Evolutionary conservation across 2,329 filamentous ascomycete species (phyloP).

Genomic region (Fusarium oxysporum): DNA sequence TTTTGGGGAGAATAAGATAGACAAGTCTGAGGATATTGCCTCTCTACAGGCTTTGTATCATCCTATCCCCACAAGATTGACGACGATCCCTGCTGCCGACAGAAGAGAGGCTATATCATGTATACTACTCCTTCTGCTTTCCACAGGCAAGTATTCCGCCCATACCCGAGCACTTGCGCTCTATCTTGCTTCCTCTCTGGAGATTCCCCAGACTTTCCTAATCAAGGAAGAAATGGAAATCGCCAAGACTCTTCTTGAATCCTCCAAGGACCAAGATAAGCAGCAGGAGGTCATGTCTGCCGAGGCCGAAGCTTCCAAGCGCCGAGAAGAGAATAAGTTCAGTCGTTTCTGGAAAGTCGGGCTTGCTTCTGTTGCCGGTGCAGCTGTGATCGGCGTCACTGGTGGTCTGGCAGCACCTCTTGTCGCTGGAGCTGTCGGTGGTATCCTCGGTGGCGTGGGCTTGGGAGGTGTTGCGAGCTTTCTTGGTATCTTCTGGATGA

Average conservation of each 20-base stretch:
- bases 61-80: conserved; percentile 65
- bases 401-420: conserved; percentile 91
- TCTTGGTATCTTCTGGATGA: conserved; percentile 86
- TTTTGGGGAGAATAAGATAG: conserved; percentile 51
- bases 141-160: conserved; percentile 78
- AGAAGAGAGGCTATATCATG: conserved; percentile 75
- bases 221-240: conserved; percentile 80
- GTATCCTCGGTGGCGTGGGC: conserved; percentile 86
- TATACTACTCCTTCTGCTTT: conserved; percentile 76
- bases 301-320: conserved; percentile 80
- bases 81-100: conserved; percentile 68
- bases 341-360: conserved; percentile 90
- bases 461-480: conserved; percentile 88
- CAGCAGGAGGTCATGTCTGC: conserved; percentile 70
- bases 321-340: conserved; percentile 75
- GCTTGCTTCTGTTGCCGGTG: conserved; percentile 87
- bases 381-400: conserved; percentile 89
- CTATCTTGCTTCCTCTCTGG: conserved; percentile 74
- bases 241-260: conserved; percentile 78
- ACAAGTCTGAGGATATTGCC: conserved; percentile 55
- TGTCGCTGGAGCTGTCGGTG: conserved; percentile 86
- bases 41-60: conserved; percentile 64
- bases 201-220: conserved; percentile 70
- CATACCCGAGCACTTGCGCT: conserved; percentile 77
- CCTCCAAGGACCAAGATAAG: conserved; percentile 60